Percentiles rank a stretch among this genome's conserved stretches.
Conservation (phyloP, 2,329 filamentous ascomycete genomes). For the Periglandula ipomoeae region DNA sequence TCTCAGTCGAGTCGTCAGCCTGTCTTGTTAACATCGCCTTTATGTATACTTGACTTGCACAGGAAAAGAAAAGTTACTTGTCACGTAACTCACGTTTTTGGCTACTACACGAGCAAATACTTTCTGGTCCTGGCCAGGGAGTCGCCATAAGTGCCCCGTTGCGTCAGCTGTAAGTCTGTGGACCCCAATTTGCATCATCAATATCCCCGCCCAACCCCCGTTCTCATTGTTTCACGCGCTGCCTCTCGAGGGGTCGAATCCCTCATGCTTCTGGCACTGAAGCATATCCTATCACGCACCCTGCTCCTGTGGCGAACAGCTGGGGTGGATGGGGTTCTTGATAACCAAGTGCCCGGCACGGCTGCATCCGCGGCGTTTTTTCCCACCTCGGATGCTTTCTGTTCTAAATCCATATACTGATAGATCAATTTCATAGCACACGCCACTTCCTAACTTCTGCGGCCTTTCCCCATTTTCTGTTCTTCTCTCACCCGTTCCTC, state of each 20-base stretch:
- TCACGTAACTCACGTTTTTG: too few species aligned
- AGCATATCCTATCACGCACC: not conserved
- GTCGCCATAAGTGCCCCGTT: not conserved
- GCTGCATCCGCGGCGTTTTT: not conserved
- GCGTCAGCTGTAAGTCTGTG: slow-evolving; percentile 3
- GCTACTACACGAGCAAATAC: too few species aligned
- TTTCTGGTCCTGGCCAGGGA: not conserved
- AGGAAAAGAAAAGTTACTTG: too few species aligned
- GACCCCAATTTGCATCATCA: not conserved
- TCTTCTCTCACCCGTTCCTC: not conserved
- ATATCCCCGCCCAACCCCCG: not conserved
- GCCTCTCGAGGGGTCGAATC: not conserved
- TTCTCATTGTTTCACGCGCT: not conserved
- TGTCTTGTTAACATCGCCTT: too few species aligned
- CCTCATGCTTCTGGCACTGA: not conserved
- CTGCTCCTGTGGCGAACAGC: not conserved
- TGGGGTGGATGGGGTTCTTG: not conserved
- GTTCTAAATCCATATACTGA: not conserved
- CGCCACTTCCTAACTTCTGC: not conserved
- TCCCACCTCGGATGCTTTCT: not conserved
- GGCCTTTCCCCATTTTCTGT: not conserved
- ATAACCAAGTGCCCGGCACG: not conserved
- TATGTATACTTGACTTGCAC: too few species aligned
- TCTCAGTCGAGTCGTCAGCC: too few species aligned
- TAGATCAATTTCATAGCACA: not conserved